A percentile compares a stretch with the other conserved stretches of the same genome.
These are phyloP conservation scores for Cyberlindnera bimundalis DNA, from an alignment of 805 yeast species.

Conservation along the genomic window DNA sequence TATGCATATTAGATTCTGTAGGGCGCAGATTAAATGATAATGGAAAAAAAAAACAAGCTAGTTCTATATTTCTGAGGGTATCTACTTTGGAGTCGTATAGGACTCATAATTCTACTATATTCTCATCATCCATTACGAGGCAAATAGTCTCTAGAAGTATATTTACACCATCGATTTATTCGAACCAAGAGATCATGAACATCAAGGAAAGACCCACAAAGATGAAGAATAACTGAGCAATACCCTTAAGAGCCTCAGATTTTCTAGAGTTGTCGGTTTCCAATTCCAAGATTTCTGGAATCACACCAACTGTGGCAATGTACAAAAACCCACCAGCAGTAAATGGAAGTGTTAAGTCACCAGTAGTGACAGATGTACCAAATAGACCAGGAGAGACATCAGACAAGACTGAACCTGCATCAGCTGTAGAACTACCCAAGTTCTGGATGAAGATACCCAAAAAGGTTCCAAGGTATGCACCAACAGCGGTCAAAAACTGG, in stretches of 20 bases:
- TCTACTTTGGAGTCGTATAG: no score
- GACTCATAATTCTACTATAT: neutral
- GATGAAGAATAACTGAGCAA: slow-evolving; percentile 47
- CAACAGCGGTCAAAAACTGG: slow-evolving; percentile 62
- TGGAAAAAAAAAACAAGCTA: no score
- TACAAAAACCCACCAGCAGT: slow-evolving; percentile 77
- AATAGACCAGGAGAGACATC: slow-evolving; percentile 36
- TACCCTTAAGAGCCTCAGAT: slow-evolving; percentile 38
- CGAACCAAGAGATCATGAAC: slow-evolving; percentile 38
- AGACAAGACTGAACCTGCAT: neutral
- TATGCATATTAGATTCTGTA: no score
- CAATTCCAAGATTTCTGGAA: slow-evolving; percentile 62
- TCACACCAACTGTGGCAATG: slow-evolving; percentile 70
- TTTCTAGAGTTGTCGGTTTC: slow-evolving; percentile 33
- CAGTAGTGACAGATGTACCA: slow-evolving; percentile 48
- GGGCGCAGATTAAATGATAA: no score
- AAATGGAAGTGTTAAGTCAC: slow-evolving; percentile 60
- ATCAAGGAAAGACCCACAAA: slow-evolving; percentile 55
- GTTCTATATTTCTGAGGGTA: no score
- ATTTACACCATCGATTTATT: slow-evolving; percentile 2
- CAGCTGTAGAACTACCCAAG: slow-evolving; percentile 24
- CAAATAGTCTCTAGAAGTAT: no score
- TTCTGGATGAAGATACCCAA: slow-evolving; percentile 57
- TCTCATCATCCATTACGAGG: neutral
- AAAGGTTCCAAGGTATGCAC: slow-evolving; percentile 63